Conservation (phyloP, 2,329 filamentous ascomycete genomes). For the Colletotrichum sp. region DNA sequence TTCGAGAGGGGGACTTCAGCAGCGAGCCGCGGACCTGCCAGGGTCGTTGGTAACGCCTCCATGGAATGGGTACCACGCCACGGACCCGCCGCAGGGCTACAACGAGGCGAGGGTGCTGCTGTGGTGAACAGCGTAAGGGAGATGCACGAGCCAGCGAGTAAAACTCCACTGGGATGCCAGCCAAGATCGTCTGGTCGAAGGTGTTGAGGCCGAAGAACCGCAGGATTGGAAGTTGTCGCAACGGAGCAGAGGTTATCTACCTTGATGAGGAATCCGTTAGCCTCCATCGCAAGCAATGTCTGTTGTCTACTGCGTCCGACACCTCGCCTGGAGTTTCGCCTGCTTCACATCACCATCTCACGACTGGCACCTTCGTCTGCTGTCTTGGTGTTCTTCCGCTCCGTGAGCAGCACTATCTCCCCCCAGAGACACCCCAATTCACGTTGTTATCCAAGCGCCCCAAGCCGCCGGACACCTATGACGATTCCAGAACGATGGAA, state of each 20-base stretch:
- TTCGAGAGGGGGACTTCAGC: background rate
- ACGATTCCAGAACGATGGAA: background rate
- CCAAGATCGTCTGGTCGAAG: background rate
- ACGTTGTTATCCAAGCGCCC: too few species aligned
- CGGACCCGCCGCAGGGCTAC: too few species aligned
- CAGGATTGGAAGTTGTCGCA: background rate
- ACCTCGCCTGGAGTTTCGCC: background rate
- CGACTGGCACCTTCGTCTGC: background rate
- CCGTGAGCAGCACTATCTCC: background rate
- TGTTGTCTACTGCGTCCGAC: background rate
- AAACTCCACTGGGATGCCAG: background rate
- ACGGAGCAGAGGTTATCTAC: background rate
- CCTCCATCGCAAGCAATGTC: background rate
- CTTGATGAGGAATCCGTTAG: background rate
- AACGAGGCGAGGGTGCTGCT: background rate
- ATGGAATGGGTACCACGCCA: background rate
- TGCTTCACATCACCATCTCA: background rate
- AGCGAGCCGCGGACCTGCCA: background rate
- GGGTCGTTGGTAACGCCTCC: background rate
- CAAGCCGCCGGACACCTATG: background rate
- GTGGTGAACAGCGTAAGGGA: background rate
- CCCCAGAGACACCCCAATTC: background rate
- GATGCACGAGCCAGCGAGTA: background rate
- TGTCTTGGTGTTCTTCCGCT: background rate
- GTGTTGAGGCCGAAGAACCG: background rate